These are phyloP conservation scores for Hymenoscyphus infarciens DNA, from an alignment of 2,329 filamentous ascomycete species.

Conservation along the genomic window DNA sequence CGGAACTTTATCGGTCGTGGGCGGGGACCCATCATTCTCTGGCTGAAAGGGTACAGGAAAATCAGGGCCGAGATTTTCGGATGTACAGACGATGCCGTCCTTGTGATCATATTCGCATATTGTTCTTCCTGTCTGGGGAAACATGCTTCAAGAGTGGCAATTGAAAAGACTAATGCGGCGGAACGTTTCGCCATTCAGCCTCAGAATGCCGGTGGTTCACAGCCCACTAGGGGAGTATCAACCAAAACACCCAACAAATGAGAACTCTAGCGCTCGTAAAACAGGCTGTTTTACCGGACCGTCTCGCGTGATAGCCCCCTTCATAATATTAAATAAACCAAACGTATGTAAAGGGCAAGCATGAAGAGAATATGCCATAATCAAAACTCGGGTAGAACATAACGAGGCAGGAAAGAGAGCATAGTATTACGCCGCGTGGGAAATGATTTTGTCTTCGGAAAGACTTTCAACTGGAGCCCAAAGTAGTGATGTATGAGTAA, in stretches of 20 bases:
- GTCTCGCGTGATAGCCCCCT: background rate
- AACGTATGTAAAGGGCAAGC: background rate
- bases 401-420: background rate
- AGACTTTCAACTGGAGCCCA: background rate
- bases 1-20: conserved; percentile 5
- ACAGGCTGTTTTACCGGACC: background rate
- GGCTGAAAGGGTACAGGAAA: conserved; percentile 25
- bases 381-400: background rate
- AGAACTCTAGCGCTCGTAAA: background rate
- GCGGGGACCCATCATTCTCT: conserved; percentile 15
- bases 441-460: background rate
- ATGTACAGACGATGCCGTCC: conserved; percentile 18
- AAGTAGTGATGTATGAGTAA: background rate
- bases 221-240: conserved; percentile 15
- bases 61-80: conserved; percentile 22
- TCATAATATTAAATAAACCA: background rate
- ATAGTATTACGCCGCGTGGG: background rate
- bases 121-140: conserved; percentile 18
- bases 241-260: conserved; percentile 4
- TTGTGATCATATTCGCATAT: conserved; percentile 22
- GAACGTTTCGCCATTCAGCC: conserved; percentile 18
- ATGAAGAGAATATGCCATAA: background rate
- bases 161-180: conserved; percentile 8
- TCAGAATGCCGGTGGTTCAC: conserved; percentile 13
- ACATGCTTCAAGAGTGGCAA: conserved; percentile 10